Conservation (phyloP, 2,329 filamentous ascomycete genomes). For the Trichophyton simii region DNA sequence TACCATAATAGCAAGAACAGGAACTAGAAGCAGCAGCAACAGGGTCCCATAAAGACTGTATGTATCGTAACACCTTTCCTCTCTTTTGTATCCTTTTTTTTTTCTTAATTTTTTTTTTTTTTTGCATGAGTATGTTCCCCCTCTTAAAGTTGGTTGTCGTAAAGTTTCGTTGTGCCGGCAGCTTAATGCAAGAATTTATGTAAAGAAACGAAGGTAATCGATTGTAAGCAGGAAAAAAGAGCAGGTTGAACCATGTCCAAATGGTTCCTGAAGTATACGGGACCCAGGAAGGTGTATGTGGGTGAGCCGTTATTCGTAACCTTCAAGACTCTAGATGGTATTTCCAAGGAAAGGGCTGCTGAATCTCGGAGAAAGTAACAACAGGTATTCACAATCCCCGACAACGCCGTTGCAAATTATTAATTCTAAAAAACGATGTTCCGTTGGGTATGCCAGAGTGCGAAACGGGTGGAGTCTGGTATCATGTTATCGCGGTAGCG, state of each 20-base stretch:
- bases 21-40: background rate
- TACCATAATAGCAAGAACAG: background rate
- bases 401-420: conserved; percentile 1
- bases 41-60: background rate
- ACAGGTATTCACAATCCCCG: background rate
- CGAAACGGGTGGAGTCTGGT: background rate
- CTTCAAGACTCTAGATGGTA: conserved; percentile 1
- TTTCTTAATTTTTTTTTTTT: background rate
- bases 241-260: background rate
- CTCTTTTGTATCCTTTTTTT: background rate
- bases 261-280: background rate
- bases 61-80: conserved; percentile 3
- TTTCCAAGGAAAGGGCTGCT: background rate
- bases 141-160: background rate
- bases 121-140: background rate
- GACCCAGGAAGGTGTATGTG: background rate
- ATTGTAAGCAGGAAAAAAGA: background rate
- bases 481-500: background rate
- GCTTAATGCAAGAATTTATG: background rate
- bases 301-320: background rate
- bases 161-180: background rate
- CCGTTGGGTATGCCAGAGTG: background rate
- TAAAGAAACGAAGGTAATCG: background rate
- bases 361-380: conserved; percentile 3
- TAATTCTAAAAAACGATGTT: background rate